Percentiles rank a stretch among this genome's conserved stretches.
These are phyloP conservation scores for Cornus suecica DNA, from an alignment of 148 eudicot genomes.

Conservation along the genomic window DNA sequence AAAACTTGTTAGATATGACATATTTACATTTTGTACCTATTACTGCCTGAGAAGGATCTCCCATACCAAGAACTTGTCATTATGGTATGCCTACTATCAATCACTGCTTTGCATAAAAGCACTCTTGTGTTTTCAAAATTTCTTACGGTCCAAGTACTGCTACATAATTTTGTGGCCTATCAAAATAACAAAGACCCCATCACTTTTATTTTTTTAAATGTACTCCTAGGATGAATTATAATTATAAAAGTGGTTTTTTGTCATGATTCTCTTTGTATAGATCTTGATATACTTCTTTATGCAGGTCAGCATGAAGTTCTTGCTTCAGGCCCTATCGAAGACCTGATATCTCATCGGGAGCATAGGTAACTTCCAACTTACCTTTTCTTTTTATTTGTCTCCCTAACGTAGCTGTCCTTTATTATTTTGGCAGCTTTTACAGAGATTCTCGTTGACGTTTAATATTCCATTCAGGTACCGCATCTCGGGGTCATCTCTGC, in stretches of 20 bases:
- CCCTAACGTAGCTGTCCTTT: background rate
- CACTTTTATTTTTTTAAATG: background rate
- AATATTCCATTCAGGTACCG: conserved; percentile 63
- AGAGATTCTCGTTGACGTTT: background rate
- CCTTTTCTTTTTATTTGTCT: too few relatives aligned
- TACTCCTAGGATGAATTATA: background rate
- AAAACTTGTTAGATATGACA: too few relatives aligned
- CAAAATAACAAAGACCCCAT: background rate
- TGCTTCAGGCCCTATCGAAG: conserved; percentile 99
- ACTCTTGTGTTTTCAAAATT: too few relatives aligned
- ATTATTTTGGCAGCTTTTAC: conserved; percentile 3
- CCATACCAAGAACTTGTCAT: too few relatives aligned
- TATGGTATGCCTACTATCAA: too few relatives aligned
- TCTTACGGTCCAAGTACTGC: too few relatives aligned
- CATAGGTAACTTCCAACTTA: conserved; percentile 79
- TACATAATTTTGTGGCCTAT: background rate
- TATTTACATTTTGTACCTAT: too few relatives aligned
- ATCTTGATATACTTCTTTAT: conserved; percentile 7
- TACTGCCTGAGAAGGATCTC: too few relatives aligned
- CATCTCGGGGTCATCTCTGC: conserved; percentile 93
- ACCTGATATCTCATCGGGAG: conserved; percentile 96
- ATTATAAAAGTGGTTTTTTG: background rate
- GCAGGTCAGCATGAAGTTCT: conserved; percentile 98
- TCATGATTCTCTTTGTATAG: background rate
- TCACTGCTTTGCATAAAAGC: too few relatives aligned